Conservation (phyloP, 148 eudicot species). For the Persicaria maculosa region DNA sequence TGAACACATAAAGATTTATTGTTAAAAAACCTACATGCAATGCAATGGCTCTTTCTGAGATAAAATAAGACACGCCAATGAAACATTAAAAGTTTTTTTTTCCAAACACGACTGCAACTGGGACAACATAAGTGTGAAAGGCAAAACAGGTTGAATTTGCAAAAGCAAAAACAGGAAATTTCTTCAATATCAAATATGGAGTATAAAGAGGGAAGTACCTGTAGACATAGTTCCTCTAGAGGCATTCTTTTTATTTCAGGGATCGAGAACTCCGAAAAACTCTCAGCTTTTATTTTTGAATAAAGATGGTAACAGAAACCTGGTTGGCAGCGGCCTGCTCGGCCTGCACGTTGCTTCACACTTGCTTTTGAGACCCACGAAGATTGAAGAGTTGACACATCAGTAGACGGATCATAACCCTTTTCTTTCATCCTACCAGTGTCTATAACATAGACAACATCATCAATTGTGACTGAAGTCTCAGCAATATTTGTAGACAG, state of each 20-base stretch:
- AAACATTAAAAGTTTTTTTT: neutral
- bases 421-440: constrained; percentile 94
- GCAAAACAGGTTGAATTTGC: neutral
- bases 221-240: constrained; percentile 89
- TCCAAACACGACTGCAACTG: neutral
- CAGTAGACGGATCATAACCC: constrained; percentile 78
- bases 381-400: constrained; percentile 82
- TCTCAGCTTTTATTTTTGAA: constrained; percentile 56
- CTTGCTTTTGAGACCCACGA: constrained; percentile 95
- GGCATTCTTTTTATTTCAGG: constrained; percentile 91
- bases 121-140: neutral
- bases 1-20: constrained; percentile 1
- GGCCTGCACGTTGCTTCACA: constrained; percentile 95
- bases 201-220: constrained; percentile 36
- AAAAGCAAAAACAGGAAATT: neutral
- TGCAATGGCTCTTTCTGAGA: neutral
- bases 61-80: neutral
- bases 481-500: constrained; percentile 96
- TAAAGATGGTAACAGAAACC: constrained; percentile 91
- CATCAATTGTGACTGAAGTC: constrained; percentile 85
- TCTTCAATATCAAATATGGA: neutral
- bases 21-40: neutral
- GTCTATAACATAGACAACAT: constrained; percentile 90
- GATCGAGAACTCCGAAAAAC: constrained; percentile 68
- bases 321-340: constrained; percentile 97